Conservation (phyloP, 139 green algal genomes). For the Coelastrella sp. region DNA sequence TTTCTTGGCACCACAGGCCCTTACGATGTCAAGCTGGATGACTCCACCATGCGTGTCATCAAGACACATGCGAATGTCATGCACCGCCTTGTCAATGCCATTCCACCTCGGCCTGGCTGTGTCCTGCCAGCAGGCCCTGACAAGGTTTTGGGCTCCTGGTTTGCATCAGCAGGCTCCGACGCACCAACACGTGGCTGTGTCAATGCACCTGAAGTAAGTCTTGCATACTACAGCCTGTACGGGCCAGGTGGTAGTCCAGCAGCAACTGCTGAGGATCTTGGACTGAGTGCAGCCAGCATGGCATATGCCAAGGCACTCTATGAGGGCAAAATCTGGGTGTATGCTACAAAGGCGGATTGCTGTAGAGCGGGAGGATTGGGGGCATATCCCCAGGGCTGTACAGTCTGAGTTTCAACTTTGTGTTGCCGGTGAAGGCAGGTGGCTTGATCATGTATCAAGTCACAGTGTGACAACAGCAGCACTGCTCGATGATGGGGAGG, state of each 20-base stretch:
- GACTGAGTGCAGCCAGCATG: not conserved
- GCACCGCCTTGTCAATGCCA: constrained; percentile 28
- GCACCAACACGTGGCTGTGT: constrained; percentile 29
- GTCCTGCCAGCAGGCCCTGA: constrained; percentile 6
- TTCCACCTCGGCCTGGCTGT: constrained; percentile 43
- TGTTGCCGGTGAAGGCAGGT: too few species aligned
- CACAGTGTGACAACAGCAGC: not conserved
- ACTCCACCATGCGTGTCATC: constrained; percentile 49
- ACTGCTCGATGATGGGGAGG: not conserved
- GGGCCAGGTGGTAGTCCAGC: not conserved
- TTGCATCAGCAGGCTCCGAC: not conserved
- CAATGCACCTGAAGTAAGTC: constrained; percentile 39
- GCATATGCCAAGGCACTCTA: constrained; percentile 36
- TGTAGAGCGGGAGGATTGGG: constrained; percentile 25
- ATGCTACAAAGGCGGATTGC: constrained; percentile 35
- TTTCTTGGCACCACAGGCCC: constrained; percentile 17
- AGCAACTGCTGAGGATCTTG: not conserved
- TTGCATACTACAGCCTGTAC: constrained; percentile 42
- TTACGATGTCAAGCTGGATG: constrained; percentile 29
- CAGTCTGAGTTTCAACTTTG: not conserved
- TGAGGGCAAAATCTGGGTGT: constrained; percentile 11
- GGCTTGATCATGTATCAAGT: too few species aligned
- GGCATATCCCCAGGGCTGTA: constrained; percentile 36
- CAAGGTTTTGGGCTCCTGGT: constrained; percentile 38
- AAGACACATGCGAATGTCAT: constrained; percentile 19